These are phyloP conservation scores for Cephalotrichum gorgonifer DNA, from an alignment of 2,329 filamentous ascomycete species.

Conservation along the genomic window DNA sequence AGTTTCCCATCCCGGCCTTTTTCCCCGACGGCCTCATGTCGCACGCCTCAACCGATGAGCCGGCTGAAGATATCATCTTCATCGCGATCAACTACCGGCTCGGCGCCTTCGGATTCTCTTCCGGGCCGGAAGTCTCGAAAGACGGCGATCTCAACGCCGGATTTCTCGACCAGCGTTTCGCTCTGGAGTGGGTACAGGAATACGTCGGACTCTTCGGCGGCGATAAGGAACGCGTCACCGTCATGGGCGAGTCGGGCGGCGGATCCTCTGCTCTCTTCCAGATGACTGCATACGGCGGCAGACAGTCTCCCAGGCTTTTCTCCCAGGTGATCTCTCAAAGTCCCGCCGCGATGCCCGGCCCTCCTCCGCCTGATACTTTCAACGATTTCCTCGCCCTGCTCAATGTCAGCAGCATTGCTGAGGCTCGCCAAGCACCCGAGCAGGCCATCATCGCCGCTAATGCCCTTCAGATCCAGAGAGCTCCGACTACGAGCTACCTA, in stretches of 20 bases:
- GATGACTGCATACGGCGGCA: background rate
- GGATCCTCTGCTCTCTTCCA: constrained; percentile 28
- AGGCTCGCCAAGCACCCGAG: constrained; percentile 4
- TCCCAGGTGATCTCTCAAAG: constrained; percentile 8
- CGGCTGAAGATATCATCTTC: constrained; percentile 20
- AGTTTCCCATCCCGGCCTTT: no score
- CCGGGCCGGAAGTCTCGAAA: constrained; percentile 20
- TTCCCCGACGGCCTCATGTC: no score
- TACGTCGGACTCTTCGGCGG: constrained; percentile 34
- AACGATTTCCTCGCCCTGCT: constrained; percentile 6
- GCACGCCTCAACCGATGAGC: no score
- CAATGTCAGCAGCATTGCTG: constrained; percentile 3
- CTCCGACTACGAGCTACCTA: constrained; percentile 5
- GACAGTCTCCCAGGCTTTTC: background rate
- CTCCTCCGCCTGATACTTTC: background rate
- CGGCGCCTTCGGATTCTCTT: constrained; percentile 25
- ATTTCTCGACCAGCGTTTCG: constrained; percentile 27
- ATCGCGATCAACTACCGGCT: constrained; percentile 27
- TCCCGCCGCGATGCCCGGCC: constrained; percentile 1
- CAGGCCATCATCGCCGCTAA: constrained; percentile 7
- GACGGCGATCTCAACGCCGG: constrained; percentile 25
- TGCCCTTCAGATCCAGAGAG: constrained; percentile 3
- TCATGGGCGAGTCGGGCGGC: constrained; percentile 35
- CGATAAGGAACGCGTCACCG: constrained; percentile 28
- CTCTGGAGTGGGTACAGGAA: constrained; percentile 33